Base-by-base conservation (phyloP, 345 rosid genomes). In the Noccaea bulbosa region DNA sequence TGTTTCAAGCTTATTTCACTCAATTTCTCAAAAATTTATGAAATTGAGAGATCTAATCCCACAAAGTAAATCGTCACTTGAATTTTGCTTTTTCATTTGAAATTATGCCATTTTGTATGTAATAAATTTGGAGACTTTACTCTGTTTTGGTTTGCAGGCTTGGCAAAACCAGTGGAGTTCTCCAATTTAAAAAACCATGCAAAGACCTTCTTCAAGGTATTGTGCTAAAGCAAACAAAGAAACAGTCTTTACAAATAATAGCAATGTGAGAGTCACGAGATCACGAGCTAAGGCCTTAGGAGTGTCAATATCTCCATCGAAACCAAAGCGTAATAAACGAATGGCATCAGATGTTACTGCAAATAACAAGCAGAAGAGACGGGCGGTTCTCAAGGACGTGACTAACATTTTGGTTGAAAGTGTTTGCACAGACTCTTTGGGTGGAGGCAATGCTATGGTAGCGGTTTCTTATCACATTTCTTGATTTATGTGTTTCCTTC, bases 321-420 rank as follows among this genome's bases (percentile, higher is more conserved):
- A 17, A 17, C 86, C 81, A 64, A 86, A 80, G 77, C 83, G 11
- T 62, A 66, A 83, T 35, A 86, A 88, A 75, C 72, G 88, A 83
- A 77, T 87, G 72, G 90, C 93, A 39, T 77, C 79, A 7, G 91
- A 92, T 33, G 27, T 17, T 47, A 17, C 30, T 16, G 10, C 27
- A 2, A 58, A 68, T 80, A 81, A 27, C 30, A 27, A 78, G 63
- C 81, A 79, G 67, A 92, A 92, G 82, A 86, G 84, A 80, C 84
- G 93, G 60, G 91, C 85, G 8, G 89, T 88, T 41, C 93, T 92
- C 7, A 83, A 77, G 78, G 95, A 92, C 74, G 91, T 86, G n/a
- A 80, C 87, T 1, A 90, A 90, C 70, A 40, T 71, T 59, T 24
- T 14, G 41, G 10, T 55, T 11, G 84, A 78, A 38, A 70, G 61